Conservation (phyloP, 1,284 basidiomycete species). For the Schizophyllum commune region DNA sequence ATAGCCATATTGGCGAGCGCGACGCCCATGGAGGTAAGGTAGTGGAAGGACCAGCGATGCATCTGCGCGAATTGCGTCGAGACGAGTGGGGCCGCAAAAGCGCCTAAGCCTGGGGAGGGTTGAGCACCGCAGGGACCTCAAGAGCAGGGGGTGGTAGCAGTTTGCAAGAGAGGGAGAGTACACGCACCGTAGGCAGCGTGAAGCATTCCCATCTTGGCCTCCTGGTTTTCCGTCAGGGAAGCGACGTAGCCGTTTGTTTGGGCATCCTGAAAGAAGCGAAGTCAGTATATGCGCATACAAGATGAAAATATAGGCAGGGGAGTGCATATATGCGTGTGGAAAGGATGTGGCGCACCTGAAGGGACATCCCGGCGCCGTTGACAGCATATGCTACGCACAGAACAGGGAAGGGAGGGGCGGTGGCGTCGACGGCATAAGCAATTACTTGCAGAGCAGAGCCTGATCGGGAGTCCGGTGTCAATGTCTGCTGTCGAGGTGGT, state of each 20-base stretch:
- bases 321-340: background rate
- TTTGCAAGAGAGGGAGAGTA: conserved; percentile 14
- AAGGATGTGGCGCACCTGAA: conserved; percentile 4
- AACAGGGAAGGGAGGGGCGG: conserved; percentile 12
- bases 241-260: conserved; percentile 53
- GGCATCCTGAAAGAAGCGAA: conserved; percentile 26
- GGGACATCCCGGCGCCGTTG: conserved; percentile 9
- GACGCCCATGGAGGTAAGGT: conserved; percentile 45
- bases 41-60: conserved; percentile 56
- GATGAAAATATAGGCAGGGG: too few species aligned
- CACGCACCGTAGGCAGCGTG: conserved; percentile 35
- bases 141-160: too few species aligned
- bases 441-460: conserved; percentile 18
- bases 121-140: background rate
- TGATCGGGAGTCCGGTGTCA: conserved; percentile 6
- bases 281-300: too few species aligned
- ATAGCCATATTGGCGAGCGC: background rate
- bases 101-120: conserved; percentile 42
- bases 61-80: conserved; percentile 55
- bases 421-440: conserved; percentile 11
- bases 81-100: conserved; percentile 50
- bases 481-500: background rate
- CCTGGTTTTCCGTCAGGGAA: conserved; percentile 32
- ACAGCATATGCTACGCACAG: conserved; percentile 7
- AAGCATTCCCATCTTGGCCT: conserved; percentile 43